Evolutionary conservation across 2,329 filamentous ascomycete genomes (phyloP).

Genomic region (Colletotrichum cereale): DNA sequence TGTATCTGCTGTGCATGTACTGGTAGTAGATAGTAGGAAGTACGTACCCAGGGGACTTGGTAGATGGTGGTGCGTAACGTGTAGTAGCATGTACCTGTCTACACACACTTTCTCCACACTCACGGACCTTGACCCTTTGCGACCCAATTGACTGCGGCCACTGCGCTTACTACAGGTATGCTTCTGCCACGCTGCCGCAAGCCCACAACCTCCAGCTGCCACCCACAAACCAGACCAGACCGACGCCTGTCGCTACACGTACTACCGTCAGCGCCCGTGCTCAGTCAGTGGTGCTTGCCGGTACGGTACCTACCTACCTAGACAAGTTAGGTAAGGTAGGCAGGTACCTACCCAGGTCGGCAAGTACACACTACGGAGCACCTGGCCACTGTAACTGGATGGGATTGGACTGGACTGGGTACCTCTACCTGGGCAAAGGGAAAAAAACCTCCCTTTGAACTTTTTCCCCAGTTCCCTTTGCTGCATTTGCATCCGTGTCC

Average conservation of each 20-base stretch:
- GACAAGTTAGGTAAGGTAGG: no score
- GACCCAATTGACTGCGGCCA: slow-evolving; percentile 10
- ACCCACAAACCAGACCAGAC: neutral
- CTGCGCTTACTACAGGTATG: no score
- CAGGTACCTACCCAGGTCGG: no score
- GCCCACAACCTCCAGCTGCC: neutral
- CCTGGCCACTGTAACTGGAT: neutral
- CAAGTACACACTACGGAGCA: no score
- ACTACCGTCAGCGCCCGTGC: neutral
- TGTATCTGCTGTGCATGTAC: no score
- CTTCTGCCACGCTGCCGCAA: neutral
- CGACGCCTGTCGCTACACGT: neutral
- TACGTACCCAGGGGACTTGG: no score
- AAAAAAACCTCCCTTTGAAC: slow-evolving; percentile 40
- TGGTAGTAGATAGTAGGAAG: no score
- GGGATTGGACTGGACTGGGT: no score
- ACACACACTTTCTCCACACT: neutral
- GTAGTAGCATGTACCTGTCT: no score
- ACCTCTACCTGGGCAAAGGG: neutral
- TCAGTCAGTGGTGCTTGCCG: neutral
- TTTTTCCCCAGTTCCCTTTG: slow-evolving; percentile 35
- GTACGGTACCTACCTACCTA: no score
- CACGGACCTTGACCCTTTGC: neutral
- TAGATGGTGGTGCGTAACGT: no score
- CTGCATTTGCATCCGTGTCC: slow-evolving; percentile 19